Conservation (phyloP, 108 stramenopile genomes). For the Conticribra guillardii region DNA sequence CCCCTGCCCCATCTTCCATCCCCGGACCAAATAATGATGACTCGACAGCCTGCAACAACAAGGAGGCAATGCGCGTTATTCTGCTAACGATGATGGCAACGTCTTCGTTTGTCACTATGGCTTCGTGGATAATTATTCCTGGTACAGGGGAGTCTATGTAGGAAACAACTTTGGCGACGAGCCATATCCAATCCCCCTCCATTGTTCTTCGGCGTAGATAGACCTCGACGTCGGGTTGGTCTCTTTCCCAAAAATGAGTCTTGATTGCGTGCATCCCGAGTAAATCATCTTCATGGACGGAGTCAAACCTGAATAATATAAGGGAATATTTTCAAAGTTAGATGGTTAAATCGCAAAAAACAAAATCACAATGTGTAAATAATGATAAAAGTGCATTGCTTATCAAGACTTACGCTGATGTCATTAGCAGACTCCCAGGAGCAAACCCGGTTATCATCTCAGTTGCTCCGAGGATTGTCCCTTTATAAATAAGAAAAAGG, state of each 20-base stretch:
- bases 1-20: neutral
- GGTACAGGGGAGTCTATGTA: conserved; percentile 76
- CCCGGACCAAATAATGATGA: conserved; percentile 46
- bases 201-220: conserved; percentile 68
- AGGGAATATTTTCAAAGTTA: conserved; percentile 6
- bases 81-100: conserved; percentile 52
- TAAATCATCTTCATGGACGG: conserved; percentile 79
- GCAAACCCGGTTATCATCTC: conserved; percentile 82
- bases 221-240: conserved; percentile 74
- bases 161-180: conserved; percentile 70
- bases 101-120: conserved; percentile 44
- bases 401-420: conserved; percentile 66
- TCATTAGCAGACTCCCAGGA: conserved; percentile 79
- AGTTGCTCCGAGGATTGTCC: conserved; percentile 85
- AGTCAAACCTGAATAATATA: conserved; percentile 58
- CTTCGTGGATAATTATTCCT: conserved; percentile 70
- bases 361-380: neutral
- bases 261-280: conserved; percentile 78
- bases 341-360: conserved; percentile 1
- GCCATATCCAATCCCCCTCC: conserved; percentile 80
- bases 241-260: conserved; percentile 84
- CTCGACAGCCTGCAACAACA: conserved; percentile 75
- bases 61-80: conserved; percentile 67
- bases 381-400: neutral
- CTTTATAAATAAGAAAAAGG: too few species aligned